Percentiles rank a stretch among this genome's conserved stretches.
Conservation (phyloP, 352 stramenopile species). For the Peronospora destructor region DNA sequence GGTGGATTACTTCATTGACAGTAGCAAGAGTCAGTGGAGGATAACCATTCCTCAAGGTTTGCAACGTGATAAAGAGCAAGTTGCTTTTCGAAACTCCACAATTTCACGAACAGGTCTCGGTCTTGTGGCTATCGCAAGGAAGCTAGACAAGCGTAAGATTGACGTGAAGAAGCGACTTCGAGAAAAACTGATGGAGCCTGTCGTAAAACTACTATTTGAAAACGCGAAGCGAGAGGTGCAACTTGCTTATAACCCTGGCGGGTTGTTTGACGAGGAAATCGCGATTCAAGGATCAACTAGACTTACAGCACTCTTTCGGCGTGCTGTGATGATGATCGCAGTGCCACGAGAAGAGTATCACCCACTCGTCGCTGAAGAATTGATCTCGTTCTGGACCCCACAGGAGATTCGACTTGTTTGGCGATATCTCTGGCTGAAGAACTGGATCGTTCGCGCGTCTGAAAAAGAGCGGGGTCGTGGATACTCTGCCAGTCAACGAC, state of each 20-base stretch:
- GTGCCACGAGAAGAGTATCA: constrained; percentile 68
- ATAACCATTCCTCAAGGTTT: constrained; percentile 52
- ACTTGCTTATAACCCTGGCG: constrained; percentile 33
- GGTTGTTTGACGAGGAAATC: constrained; percentile 61
- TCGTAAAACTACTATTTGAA: constrained; percentile 50
- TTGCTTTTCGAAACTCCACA: constrained; percentile 59
- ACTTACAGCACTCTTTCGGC: constrained; percentile 67
- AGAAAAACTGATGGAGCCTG: constrained; percentile 56
- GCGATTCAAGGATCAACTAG: constrained; percentile 46
- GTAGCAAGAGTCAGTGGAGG: constrained; percentile 55
- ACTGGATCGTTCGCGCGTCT: constrained; percentile 76
- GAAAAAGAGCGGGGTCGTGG: constrained; percentile 63
- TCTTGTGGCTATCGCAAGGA: constrained; percentile 53
- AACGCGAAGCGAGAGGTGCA: constrained; percentile 48
- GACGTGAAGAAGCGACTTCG: constrained; percentile 77
- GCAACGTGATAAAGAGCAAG: constrained; percentile 42
- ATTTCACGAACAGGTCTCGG: constrained; percentile 56
- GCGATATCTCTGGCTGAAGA: constrained; percentile 80
- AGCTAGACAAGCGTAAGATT: constrained; percentile 58
- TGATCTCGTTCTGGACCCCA: constrained; percentile 74
- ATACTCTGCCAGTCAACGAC: constrained; percentile 52
- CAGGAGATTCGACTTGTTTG: constrained; percentile 74
- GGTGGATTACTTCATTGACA: constrained; percentile 64
- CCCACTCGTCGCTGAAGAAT: constrained; percentile 67
- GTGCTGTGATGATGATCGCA: constrained; percentile 76